phyloP scores from a whole-genome alignment of 2,329 filamentous ascomycete species.

The Eutypella sp. region DNA sequence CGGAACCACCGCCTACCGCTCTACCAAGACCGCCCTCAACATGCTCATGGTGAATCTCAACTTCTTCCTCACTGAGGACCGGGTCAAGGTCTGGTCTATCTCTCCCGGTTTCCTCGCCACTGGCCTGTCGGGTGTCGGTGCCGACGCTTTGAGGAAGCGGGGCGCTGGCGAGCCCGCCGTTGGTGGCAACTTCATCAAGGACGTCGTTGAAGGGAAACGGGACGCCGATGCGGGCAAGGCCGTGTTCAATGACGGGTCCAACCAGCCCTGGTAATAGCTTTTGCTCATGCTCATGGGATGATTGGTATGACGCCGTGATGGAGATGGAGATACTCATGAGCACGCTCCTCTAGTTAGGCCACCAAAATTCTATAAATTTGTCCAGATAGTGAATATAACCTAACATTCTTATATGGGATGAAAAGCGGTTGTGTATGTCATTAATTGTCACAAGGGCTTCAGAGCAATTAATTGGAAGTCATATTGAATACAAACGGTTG shows the following conservation, averaged over 20 bases:
- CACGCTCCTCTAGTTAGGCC: too few relatives aligned
- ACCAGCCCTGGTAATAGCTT: neutral
- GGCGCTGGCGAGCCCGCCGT: conserved; percentile 29
- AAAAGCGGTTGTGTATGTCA: too few relatives aligned
- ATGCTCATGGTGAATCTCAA: conserved; percentile 41
- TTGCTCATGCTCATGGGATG: too few relatives aligned
- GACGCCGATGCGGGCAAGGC: conserved; percentile 37
- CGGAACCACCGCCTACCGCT: conserved; percentile 27
- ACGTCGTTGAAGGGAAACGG: conserved; percentile 35
- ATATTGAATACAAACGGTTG: too few relatives aligned
- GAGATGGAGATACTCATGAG: too few relatives aligned
- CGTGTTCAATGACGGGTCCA: conserved; percentile 13
- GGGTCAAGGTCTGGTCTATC: conserved; percentile 36
- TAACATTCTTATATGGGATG: too few relatives aligned
- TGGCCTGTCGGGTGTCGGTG: conserved; percentile 25
- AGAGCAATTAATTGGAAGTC: too few relatives aligned
- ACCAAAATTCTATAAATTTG: too few relatives aligned
- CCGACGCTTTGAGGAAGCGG: conserved; percentile 16
- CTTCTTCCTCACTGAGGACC: conserved; percentile 32
- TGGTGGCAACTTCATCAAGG: conserved; percentile 34
- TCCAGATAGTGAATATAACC: too few relatives aligned
- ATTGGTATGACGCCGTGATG: too few relatives aligned
- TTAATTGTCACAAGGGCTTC: too few relatives aligned
- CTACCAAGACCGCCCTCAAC: conserved; percentile 36
- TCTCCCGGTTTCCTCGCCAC: conserved; percentile 39